Percentiles rank a stretch among this genome's conserved stretches.
phyloP scores from a whole-genome alignment of 306 rosid species.

The Lupinus albus region DNA sequence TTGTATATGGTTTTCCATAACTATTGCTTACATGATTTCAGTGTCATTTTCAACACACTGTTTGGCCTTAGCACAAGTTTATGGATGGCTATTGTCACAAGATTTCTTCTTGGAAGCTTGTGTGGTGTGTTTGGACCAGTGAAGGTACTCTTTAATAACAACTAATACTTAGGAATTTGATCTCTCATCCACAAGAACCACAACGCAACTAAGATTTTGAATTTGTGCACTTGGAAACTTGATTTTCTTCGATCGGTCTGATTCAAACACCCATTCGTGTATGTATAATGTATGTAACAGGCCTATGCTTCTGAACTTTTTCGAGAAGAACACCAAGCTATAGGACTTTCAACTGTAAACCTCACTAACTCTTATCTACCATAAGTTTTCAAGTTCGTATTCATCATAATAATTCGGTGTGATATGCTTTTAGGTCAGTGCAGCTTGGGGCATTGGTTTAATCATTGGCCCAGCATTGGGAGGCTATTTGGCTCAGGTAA shows the following conservation, averaged over 20 bases:
- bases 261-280: background rate
- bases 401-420: slow-evolving; percentile 18
- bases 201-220: background rate
- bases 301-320: slow-evolving; percentile 80
- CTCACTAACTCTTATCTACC: slow-evolving; percentile 13
- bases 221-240: background rate
- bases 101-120: slow-evolving; percentile 86
- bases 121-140: slow-evolving; percentile 87
- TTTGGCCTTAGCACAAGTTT: slow-evolving; percentile 86
- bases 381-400: background rate
- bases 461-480: slow-evolving; percentile 91
- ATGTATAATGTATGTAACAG: slow-evolving; percentile 41
- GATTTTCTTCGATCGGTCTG: background rate
- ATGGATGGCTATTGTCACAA: slow-evolving; percentile 78
- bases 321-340: slow-evolving; percentile 74
- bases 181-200: background rate
- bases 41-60: slow-evolving; percentile 76
- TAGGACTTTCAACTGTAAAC: slow-evolving; percentile 72
- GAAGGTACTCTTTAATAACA: slow-evolving; percentile 55
- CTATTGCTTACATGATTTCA: slow-evolving; percentile 37
- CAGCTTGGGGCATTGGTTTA: slow-evolving; percentile 79
- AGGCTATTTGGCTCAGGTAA: slow-evolving; percentile 90
- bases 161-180: background rate
- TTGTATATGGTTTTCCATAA: background rate
- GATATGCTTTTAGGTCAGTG: slow-evolving; percentile 61